A percentile compares a stretch with the other conserved stretches of the same genome.
These are phyloP conservation scores for Albizia julibrissin DNA, from an alignment of 306 rosid genomes.

Conservation along the genomic window DNA sequence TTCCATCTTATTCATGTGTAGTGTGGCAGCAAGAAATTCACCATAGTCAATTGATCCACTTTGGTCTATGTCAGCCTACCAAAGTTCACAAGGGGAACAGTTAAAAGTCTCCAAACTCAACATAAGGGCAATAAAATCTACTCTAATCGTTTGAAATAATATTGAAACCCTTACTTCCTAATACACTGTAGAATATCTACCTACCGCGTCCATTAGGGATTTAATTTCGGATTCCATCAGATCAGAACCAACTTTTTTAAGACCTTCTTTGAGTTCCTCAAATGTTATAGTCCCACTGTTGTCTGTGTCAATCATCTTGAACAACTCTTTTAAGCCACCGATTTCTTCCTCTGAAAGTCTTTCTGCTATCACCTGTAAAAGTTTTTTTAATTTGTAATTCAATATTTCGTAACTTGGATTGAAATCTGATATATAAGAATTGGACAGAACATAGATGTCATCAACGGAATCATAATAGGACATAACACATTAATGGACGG, in stretches of 20 bases:
- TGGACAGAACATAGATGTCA: conserved; percentile 5
- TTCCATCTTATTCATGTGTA: conserved; percentile 89
- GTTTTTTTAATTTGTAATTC: neutral
- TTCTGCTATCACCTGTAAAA: conserved; percentile 81
- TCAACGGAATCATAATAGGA: neutral
- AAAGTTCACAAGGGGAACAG: conserved; percentile 24
- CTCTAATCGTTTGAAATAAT: neutral
- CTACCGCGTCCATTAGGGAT: conserved; percentile 88
- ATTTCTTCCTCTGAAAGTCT: conserved; percentile 94
- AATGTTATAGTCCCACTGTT: conserved; percentile 81
- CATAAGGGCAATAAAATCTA: conserved; percentile 8
- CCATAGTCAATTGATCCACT: conserved; percentile 88
- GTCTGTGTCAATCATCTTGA: conserved; percentile 87
- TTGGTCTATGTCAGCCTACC: conserved; percentile 89
- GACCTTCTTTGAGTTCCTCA: conserved; percentile 85
- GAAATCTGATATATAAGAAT: conserved; percentile 6
- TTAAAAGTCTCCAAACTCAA: conserved; percentile 12
- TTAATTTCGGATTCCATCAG: conserved; percentile 86
- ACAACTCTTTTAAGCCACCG: conserved; percentile 86
- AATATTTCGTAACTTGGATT: conserved; percentile 5
- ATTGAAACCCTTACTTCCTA: neutral
- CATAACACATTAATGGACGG: neutral
- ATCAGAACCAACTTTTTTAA: conserved; percentile 76
- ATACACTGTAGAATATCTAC: conserved; percentile 36
- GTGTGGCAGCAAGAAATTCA: conserved; percentile 90